Evolutionary conservation across 495 filamentous ascomycete species (phyloP), one percentile per base, ranked within the genome.

Genomic region (Penicillium arizonense): DNA sequence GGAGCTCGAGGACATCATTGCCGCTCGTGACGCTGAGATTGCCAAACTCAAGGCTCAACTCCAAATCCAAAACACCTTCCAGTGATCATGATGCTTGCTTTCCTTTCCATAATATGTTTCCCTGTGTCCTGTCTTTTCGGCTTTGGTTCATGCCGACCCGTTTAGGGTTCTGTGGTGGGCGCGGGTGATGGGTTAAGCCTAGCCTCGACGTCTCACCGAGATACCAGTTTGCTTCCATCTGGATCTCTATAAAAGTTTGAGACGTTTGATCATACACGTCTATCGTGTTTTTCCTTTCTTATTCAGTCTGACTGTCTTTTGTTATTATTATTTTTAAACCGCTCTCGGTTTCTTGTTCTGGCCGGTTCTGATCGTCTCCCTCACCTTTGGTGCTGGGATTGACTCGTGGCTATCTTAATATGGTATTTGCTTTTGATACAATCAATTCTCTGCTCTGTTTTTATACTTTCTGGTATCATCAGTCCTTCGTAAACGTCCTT

Each of bases 11-110:
- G 67, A 78, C 51, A 76, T 76, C 41, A 23, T 66, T 5, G 44
- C 55, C 63, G 81, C 79, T 53, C 79, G 84, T 58, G 81, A 83
- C 54, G 87, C 82, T 79, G 82, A 81, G 63, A 68, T 81, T 52
- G 84, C 82, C 44, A 66, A 81, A 49, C 70, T 63, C 48, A 61
- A 68, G 53, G 65, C 59, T 34, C 62, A 70, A 47, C 53, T 63
- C 20, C 41, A 57, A 26, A 42, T 59, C 24, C 62, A 63, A 38
- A 36, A 56, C 30, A 50, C 26, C 20, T 55, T 48, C 47, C 49
- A 57, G 44, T 64, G 44, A 69, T 63, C 18, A 41, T 53, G 51
- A 14, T 47, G 32, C 42, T 57, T 56, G 50, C 32, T 42, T 45
- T 20, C 28, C 18, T 40, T 41, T 40, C 24, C 6, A 44, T 39